Evolutionary conservation across 2,329 filamentous ascomycete species (phyloP).

Genomic region (Fusarium caatingaense): DNA sequence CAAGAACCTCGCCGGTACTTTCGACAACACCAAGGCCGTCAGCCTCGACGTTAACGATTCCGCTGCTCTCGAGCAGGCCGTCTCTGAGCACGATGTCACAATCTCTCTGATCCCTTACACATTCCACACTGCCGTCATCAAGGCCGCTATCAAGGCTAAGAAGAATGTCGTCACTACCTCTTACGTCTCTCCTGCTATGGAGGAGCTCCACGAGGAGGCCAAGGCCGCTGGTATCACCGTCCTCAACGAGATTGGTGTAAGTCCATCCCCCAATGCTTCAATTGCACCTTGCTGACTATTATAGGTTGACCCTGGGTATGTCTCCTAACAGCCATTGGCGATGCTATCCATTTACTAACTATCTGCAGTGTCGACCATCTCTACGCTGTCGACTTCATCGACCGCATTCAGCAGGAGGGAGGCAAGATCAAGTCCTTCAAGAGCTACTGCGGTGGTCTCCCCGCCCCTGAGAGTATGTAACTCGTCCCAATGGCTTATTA

Average conservation of each 20-base stretch:
- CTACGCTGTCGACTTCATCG: slow-evolving; percentile 88
- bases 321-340: background rate
- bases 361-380: slow-evolving; percentile 50
- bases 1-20: slow-evolving; percentile 77
- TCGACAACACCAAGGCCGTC: slow-evolving; percentile 79
- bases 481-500: background rate
- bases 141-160: slow-evolving; percentile 91
- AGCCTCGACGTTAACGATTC: slow-evolving; percentile 85
- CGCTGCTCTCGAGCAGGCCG: slow-evolving; percentile 80
- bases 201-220: slow-evolving; percentile 82
- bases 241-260: slow-evolving; percentile 93
- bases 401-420: slow-evolving; percentile 85
- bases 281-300: background rate
- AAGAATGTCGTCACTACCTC: slow-evolving; percentile 96
- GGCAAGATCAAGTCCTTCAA: slow-evolving; percentile 88
- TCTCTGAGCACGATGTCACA: slow-evolving; percentile 82
- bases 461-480: slow-evolving; percentile 62
- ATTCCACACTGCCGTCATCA: slow-evolving; percentile 89
- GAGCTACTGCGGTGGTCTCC: slow-evolving; percentile 86
- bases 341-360: background rate
- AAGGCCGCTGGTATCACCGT: slow-evolving; percentile 96
- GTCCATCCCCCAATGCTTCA: slow-evolving; percentile 29
- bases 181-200: slow-evolving; percentile 93
- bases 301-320: slow-evolving; percentile 42
- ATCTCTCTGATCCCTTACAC: slow-evolving; percentile 92